A percentile compares a stretch with the other conserved stretches of the same genome.
These are phyloP conservation scores for Colletotrichum zoysiae DNA, from an alignment of 2,329 filamentous ascomycete species.

Conservation along the genomic window DNA sequence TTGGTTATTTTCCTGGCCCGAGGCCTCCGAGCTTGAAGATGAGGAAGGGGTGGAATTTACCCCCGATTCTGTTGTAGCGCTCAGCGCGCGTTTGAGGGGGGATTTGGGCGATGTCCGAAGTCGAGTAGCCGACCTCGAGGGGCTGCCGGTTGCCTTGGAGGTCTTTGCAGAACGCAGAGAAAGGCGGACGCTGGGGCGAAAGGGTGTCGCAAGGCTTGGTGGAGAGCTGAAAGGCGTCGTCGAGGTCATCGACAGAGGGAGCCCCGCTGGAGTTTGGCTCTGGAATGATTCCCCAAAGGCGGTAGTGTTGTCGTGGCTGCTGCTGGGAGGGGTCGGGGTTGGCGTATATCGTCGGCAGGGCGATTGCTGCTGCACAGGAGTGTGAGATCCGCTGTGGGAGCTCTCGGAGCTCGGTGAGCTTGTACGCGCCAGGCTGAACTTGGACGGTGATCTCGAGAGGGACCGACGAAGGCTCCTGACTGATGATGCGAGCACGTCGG, in stretches of 20 bases:
- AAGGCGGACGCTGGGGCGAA: constrained; percentile 75
- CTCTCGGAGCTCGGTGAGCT: constrained; percentile 61
- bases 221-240: constrained; percentile 49
- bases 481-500: constrained; percentile 80
- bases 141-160: constrained; percentile 65
- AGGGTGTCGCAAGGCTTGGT: constrained; percentile 70
- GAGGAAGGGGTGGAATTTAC: constrained; percentile 65
- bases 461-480: constrained; percentile 88
- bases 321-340: constrained; percentile 37
- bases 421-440: constrained; percentile 74
- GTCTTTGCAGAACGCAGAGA: constrained; percentile 74
- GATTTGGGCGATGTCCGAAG: constrained; percentile 81
- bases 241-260: constrained; percentile 47
- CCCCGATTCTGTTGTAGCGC: constrained; percentile 76
- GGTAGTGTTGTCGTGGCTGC: constrained; percentile 49
- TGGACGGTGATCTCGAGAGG: constrained; percentile 93
- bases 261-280: constrained; percentile 44
- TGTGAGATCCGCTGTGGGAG: constrained; percentile 54
- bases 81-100: constrained; percentile 83
- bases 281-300: constrained; percentile 48
- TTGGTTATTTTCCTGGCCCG: constrained; percentile 59
- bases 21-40: constrained; percentile 56
- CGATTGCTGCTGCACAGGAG: constrained; percentile 48
- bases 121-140: constrained; percentile 69
- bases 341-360: constrained; percentile 59